A percentile compares a stretch with the other conserved stretches of the same genome.
These are phyloP conservation scores for Ustilago esculenta DNA, from an alignment of 1,284 basidiomycete genomes.

Conservation along the genomic window DNA sequence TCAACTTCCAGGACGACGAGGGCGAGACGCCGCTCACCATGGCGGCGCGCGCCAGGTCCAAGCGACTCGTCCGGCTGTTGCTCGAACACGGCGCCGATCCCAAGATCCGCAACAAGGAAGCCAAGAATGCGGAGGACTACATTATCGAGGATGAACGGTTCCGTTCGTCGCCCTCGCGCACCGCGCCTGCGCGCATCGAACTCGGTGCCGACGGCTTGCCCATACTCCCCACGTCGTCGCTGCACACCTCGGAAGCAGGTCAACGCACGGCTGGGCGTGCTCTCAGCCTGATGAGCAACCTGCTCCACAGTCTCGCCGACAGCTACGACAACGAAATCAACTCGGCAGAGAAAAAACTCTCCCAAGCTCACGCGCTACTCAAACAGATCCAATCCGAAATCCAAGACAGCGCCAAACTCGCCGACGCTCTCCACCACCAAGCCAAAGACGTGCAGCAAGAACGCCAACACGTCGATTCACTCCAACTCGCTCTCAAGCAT, in stretches of 20 bases:
- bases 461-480: conserved; percentile 73
- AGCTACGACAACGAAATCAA: conserved; percentile 92
- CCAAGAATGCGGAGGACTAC: conserved; percentile 97
- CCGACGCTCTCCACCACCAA: conserved; percentile 74
- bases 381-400: conserved; percentile 91
- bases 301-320: conserved; percentile 89
- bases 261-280: conserved; percentile 81
- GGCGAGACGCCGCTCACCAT: conserved; percentile 97
- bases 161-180: conserved; percentile 78
- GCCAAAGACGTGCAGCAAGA: conserved; percentile 77
- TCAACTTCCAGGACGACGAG: conserved; percentile 99
- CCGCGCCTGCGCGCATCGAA: conserved; percentile 38
- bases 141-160: conserved; percentile 98
- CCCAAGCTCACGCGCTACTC: conserved; percentile 87
- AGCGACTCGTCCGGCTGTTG: conserved; percentile 93
- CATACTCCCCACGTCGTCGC: conserved; percentile 43
- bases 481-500: conserved; percentile 76
- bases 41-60: conserved; percentile 93
- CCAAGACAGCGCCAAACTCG: conserved; percentile 81
- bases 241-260: conserved; percentile 87
- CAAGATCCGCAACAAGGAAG: conserved; percentile 92
- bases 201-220: conserved; percentile 41
- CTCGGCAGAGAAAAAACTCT: conserved; percentile 89
- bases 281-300: conserved; percentile 81
- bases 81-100: conserved; percentile 97